Evolutionary conservation across 2,329 filamentous ascomycete genomes (phyloP).

Genomic region (Ceratocystis smalleyi): DNA sequence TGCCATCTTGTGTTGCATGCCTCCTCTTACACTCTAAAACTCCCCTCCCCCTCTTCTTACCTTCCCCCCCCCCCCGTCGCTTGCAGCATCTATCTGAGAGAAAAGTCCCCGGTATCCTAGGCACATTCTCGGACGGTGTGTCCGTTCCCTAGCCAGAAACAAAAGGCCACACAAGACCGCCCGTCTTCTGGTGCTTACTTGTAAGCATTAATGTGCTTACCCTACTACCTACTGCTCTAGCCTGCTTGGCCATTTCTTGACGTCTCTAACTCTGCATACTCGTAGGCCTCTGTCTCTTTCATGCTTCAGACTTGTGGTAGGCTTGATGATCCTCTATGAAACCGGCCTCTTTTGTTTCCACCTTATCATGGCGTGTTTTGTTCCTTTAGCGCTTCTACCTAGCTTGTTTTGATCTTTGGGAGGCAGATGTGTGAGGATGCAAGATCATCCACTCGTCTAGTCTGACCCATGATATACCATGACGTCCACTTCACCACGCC

Average conservation of each 20-base stretch:
- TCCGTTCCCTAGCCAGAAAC: not conserved
- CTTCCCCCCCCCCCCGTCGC: not conserved
- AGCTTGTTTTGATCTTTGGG: not conserved
- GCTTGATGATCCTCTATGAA: not conserved
- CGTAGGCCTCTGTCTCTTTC: not conserved
- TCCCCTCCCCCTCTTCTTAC: not conserved
- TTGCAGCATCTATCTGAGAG: not conserved
- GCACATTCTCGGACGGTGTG: not conserved
- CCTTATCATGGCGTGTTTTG: not conserved
- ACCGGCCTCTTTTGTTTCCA: constrained; percentile 5
- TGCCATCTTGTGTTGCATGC: not conserved
- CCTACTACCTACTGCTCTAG: not conserved
- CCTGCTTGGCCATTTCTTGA: not conserved
- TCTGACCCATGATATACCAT: not conserved
- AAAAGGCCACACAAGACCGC: not conserved
- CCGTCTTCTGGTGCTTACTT: not conserved
- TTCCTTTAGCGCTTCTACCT: not conserved
- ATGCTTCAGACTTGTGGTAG: constrained; percentile 3
- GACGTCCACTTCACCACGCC: not conserved
- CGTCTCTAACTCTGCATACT: not conserved
- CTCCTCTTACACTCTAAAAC: not conserved
- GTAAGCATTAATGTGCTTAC: not conserved
- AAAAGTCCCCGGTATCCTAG: not conserved
- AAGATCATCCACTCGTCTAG: not conserved
- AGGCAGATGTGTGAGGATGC: not conserved